Conservation (phyloP, 768 basidiomycete species). For the Fibroporia radiculosa region DNA sequence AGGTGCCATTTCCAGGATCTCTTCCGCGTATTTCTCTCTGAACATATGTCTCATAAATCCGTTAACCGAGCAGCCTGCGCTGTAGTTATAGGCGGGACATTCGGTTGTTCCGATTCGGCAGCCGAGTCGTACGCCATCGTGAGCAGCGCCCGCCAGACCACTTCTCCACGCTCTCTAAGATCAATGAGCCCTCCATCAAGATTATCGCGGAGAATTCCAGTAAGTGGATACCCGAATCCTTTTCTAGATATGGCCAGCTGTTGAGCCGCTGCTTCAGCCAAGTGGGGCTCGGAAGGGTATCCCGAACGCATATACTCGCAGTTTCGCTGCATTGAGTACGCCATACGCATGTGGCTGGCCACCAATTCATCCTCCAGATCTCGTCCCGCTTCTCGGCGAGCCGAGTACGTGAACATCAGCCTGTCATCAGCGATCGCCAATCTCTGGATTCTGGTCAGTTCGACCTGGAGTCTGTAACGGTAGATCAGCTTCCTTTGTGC, state of each 20-base stretch:
- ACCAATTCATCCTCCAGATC: conserved; percentile 14
- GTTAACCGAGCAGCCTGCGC: no score
- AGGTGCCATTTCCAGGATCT: no score
- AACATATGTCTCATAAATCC: no score
- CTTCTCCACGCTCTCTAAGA: not conserved
- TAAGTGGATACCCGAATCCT: not conserved
- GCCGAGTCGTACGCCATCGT: not conserved
- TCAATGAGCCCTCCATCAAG: not conserved
- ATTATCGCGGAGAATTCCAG: not conserved
- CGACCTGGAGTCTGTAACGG: no score
- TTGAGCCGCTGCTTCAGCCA: conserved; percentile 27
- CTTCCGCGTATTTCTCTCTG: no score
- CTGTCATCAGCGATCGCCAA: no score
- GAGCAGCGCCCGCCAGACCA: not conserved
- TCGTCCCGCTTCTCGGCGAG: not conserved
- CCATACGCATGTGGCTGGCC: conserved; percentile 22
- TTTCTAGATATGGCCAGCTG: no score
- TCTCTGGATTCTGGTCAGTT: no score
- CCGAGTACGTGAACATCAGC: no score
- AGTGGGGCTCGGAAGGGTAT: conserved; percentile 28
- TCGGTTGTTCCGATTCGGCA: no score
- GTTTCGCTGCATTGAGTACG: conserved; percentile 19
- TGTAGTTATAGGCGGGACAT: no score
- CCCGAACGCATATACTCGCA: conserved; percentile 20
- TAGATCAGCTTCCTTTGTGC: no score